Evolutionary conservation across 179 eudicot genomes (phyloP), one percentile per base, ranked within the genome.

Genomic region (Amaranthus tricolor): DNA sequence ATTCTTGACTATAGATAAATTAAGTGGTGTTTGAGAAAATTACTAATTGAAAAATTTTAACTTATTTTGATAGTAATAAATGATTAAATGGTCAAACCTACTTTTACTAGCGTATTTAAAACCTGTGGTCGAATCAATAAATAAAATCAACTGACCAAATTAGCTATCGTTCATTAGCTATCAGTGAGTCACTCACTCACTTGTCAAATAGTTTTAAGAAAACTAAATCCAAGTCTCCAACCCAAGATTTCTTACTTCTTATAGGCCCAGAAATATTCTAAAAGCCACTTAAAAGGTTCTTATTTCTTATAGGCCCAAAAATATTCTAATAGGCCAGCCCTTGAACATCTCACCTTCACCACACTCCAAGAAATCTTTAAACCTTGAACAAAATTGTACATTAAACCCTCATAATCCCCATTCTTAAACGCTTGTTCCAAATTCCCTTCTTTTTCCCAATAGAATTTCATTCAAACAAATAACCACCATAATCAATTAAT

Each of bases 401-500:
- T 20, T 50, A 67, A 67, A 20, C 59, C 59, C 20, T 24, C 71
- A 66, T 16, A 15, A 47, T 31, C n/a, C 50, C 56, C 15, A 51
- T n/a, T 20, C 71, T 68, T 50, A 68, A 68, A 68, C 71, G 47
- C 71, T 52, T 50, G 16, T 20, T 50, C 70, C 16, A 1, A 67
- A 67, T 5, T 50, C 58, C 19, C 56, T 20, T 44, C 11, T 49
- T 50, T 67, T 67, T 50, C 44, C 71, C 71, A 31, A 31, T 31
- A 31, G 3, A 31, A 31, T 31, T 31, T 31, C 40, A 31, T 31
- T 31, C 40, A 31, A 2, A 31, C 40, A 31, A 31, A 31, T 31
- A 31, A 31, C 40, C 40, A 31, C 40, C 40, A 31, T 31, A 31
- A 31, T 31, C 40, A 31, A 31, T 31, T 31, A 31, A 31, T 31